Evolutionary conservation across 1,139 yeast species (phyloP), one percentile per base, ranked within the genome.

Genomic region (Eremothecium cymbalariae): DNA sequence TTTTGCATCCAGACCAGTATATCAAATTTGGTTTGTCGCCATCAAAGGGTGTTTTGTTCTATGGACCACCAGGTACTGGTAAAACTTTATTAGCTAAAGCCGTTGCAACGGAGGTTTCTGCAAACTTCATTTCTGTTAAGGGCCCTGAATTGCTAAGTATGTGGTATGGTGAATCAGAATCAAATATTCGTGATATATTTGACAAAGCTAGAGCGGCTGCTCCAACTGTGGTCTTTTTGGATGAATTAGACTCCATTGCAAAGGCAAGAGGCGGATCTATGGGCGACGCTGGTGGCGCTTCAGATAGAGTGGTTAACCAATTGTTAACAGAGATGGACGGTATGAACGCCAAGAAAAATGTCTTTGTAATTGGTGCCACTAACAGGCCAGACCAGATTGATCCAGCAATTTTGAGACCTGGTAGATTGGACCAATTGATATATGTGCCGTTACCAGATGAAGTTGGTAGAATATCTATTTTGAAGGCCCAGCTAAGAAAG

Each of bases 21-120:
- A 85, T 93, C 65, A 90, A 90, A 68, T 88, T 90, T 59, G 98
- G 98, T 45, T 74, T 90, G 63, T 80, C 97, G 13, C 98, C 98
- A 37, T 77, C 97, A 35, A 88, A 88, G 68, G 99, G 99, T 68
- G 97, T 90, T 48, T 71, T 93, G 60, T 90, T 93, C 71, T 90
- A 83, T 63, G 99, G 99, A 52, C 98, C 98, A 38, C 98, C 98
- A 43, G 98, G 98, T 79, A 88, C 97, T 46, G 98, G 98, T 84
- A 88, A 88, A 66, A 88, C 98, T 5, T 70, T 90, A 55, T 72
- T 90, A 51, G 98, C 98, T 30, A 90, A 90, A 65, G 98, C 98
- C 32, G 96, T 90, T 50, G 97, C 98, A 32, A 88, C 96, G 37
- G 97, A 90, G 62, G 96, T 86, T 26, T 81, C 94, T 38, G 97